Percentiles rank a stretch among this genome's conserved stretches.
Evolutionary conservation across 2,329 filamentous ascomycete genomes (phyloP).

Genomic region (Paecilomyces formosus): DNA sequence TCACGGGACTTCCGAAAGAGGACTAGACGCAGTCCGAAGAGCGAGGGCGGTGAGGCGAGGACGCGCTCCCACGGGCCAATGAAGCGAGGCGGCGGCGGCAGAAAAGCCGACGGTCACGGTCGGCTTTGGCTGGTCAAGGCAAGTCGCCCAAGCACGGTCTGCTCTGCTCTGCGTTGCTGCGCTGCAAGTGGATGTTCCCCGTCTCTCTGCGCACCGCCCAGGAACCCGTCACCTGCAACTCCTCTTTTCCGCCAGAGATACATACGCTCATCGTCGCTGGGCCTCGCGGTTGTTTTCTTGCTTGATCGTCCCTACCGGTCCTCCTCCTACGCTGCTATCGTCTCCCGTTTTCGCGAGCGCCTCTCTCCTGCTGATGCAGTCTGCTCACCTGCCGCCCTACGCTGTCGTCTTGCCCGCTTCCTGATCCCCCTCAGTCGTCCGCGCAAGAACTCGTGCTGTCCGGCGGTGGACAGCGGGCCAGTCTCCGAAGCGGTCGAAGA

Average conservation of each 20-base stretch:
- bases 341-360: conserved; percentile 2
- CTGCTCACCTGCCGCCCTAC: conserved; percentile 21
- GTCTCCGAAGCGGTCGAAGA: not conserved
- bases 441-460: conserved; percentile 6
- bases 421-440: conserved; percentile 19
- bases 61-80: not conserved
- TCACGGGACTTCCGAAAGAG: conserved; percentile 1
- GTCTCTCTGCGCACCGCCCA: not conserved
- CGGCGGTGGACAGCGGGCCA: not conserved
- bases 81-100: not conserved
- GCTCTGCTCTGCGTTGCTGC: not conserved
- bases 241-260: not conserved
- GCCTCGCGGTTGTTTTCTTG: conserved; percentile 5
- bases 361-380: conserved; percentile 22
- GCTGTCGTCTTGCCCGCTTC: conserved; percentile 26
- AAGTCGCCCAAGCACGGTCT: not conserved
- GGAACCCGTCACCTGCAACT: not conserved
- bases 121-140: not conserved
- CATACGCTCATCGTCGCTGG: not conserved
- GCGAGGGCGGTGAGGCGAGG: not conserved
- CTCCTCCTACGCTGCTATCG: conserved; percentile 1
- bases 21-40: not conserved
- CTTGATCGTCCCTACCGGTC: conserved; percentile 1
- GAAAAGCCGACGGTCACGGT: not conserved
- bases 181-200: not conserved